Conservation (phyloP, 805 yeast genomes). For the Wickerhamiella spandovensis region DNA sequence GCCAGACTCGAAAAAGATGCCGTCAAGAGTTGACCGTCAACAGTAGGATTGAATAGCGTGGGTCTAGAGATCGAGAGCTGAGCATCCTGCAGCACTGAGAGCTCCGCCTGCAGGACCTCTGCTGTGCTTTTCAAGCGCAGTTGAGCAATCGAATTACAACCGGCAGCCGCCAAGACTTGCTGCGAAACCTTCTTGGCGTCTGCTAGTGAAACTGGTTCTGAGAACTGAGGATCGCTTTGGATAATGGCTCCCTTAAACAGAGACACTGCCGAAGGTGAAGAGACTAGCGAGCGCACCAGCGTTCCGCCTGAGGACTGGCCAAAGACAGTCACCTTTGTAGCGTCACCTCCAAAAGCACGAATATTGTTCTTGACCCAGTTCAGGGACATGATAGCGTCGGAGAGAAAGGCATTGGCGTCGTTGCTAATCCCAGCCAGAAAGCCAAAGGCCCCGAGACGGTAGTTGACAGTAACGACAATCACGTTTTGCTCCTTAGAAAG, state of each 20-base stretch:
- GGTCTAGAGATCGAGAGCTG: conserved; percentile 3
- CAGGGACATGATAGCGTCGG: conserved; percentile 22
- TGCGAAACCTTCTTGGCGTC: conserved; percentile 2
- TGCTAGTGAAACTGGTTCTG: conserved; percentile 3
- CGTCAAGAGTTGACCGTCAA: conserved; percentile 13
- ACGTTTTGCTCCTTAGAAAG: conserved; percentile 15
- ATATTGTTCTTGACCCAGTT: conserved; percentile 24
- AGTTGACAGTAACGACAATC: conserved; percentile 15
- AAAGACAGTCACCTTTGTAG: conserved; percentile 22
- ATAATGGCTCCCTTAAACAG: conserved; percentile 15
- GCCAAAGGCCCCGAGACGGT: conserved; percentile 15
- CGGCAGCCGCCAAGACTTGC: not conserved
- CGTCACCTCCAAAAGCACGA: conserved; percentile 23
- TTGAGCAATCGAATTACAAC: conserved; percentile 7
- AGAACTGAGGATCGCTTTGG: conserved; percentile 18
- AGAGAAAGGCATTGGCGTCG: conserved; percentile 18
- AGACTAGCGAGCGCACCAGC: conserved; percentile 12
- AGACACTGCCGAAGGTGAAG: conserved; percentile 9
- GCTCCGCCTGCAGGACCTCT: conserved; percentile 8
- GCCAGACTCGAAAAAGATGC: conserved; percentile 9
- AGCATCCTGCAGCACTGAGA: not conserved
- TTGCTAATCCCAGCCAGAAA: conserved; percentile 1
- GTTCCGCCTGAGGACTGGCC: conserved; percentile 27
- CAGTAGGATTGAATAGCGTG: conserved; percentile 20
- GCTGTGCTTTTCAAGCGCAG: conserved; percentile 6